A percentile compares a stretch with the other conserved stretches of the same genome.
Conservation (phyloP, 768 basidiomycete genomes). For the Lentinula sp. region DNA sequence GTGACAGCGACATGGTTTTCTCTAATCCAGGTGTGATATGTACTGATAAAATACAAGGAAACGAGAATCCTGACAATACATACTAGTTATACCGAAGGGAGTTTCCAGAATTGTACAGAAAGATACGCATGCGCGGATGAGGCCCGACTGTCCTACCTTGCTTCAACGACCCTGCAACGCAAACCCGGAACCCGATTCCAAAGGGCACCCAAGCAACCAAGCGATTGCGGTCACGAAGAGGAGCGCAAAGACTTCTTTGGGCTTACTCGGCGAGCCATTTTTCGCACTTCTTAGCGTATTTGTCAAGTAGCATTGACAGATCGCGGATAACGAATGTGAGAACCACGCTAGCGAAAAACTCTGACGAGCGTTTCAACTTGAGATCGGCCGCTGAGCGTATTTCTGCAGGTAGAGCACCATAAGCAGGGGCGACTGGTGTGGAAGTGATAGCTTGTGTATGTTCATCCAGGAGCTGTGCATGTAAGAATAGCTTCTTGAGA, state of each 20-base stretch:
- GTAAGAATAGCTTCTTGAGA: slow-evolving; percentile 64
- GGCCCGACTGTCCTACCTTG: not conserved
- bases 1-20: not conserved
- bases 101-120: slow-evolving; percentile 2
- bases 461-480: slow-evolving; percentile 80
- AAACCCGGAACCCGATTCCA: too few relatives aligned
- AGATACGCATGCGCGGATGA: not conserved
- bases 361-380: slow-evolving; percentile 76
- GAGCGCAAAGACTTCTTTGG: not conserved
- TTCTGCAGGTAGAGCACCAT: slow-evolving; percentile 63
- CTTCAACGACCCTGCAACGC: not conserved
- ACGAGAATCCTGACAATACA: not conserved
- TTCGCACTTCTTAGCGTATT: slow-evolving; percentile 91
- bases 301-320: slow-evolving; percentile 80
- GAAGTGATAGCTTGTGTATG: slow-evolving; percentile 70
- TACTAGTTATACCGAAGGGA: not conserved
- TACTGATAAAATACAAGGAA: slow-evolving; percentile 7
- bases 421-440: slow-evolving; percentile 64
- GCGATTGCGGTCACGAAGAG: not conserved
- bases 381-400: slow-evolving; percentile 59
- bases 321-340: slow-evolving; percentile 88
- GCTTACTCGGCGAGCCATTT: slow-evolving; percentile 82
- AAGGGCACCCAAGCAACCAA: not conserved
- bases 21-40: slow-evolving; percentile 9
- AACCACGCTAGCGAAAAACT: slow-evolving; percentile 87